Conservation (phyloP, 2,329 filamentous ascomycete species). For the Colletotrichum siamense region DNA sequence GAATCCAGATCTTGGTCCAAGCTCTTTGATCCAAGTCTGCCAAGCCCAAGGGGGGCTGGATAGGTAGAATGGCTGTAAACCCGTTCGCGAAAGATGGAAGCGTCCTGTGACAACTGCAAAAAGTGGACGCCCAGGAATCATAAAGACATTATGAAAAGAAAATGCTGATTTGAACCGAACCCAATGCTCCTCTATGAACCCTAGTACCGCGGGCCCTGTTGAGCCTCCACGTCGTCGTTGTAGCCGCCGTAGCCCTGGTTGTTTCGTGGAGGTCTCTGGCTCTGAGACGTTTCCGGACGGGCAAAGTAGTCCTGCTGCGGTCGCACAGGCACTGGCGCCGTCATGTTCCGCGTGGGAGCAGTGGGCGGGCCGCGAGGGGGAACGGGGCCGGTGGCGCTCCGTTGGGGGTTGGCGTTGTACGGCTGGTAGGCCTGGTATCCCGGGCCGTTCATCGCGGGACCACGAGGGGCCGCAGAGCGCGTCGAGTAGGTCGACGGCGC, state of each 20-base stretch:
- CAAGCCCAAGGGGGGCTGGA: not conserved
- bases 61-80: not conserved
- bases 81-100: not conserved
- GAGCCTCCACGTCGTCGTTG: constrained; percentile 37
- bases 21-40: not conserved
- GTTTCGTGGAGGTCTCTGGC: constrained; percentile 22
- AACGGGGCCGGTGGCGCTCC: constrained; percentile 46
- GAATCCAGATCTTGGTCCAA: not conserved
- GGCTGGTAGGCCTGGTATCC: constrained; percentile 25
- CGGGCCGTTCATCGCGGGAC: constrained; percentile 21
- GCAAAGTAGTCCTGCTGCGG: constrained; percentile 33
- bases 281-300: constrained; percentile 31
- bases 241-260: constrained; percentile 39
- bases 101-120: not conserved
- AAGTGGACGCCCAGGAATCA: constrained; percentile 4
- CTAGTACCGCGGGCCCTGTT: constrained; percentile 34
- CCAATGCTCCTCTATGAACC: not conserved
- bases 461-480: constrained; percentile 22
- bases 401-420: constrained; percentile 29
- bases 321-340: constrained; percentile 38
- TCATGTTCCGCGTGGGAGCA: constrained; percentile 50
- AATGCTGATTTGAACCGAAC: not conserved
- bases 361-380: constrained; percentile 37
- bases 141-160: constrained; percentile 22
- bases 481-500: constrained; percentile 34